phyloP scores from a whole-genome alignment of 73 alveolate genomes.

The Paramecium primaurelia region DNA sequence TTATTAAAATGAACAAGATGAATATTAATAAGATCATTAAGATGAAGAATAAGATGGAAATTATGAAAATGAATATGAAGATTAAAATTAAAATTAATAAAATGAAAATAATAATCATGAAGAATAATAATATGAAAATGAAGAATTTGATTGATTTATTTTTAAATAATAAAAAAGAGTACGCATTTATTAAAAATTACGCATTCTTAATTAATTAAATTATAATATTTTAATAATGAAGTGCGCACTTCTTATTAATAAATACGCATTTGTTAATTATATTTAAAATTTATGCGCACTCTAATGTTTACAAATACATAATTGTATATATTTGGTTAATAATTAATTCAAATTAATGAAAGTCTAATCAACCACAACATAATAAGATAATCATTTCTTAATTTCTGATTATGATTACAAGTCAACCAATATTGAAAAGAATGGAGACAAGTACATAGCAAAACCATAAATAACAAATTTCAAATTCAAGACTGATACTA shows the following conservation, averaged over 20 bases:
- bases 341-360: constrained; percentile 14
- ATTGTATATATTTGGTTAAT: neutral
- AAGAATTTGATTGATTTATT: constrained; percentile 2
- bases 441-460: constrained; percentile 50
- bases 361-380: constrained; percentile 52
- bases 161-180: neutral
- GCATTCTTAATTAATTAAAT: neutral
- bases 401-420: constrained; percentile 57
- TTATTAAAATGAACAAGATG: neutral
- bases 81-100: neutral
- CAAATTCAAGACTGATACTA: constrained; percentile 75
- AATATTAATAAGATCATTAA: constrained; percentile 2
- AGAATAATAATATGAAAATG: constrained; percentile 32
- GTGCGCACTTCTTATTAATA: neutral
- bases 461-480: constrained; percentile 41
- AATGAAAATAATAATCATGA: neutral
- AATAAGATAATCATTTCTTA: constrained; percentile 48
- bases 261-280: neutral
- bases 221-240: neutral
- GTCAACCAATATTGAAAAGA: constrained; percentile 49
- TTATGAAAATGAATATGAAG: neutral
- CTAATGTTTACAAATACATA: neutral
- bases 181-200: neutral
- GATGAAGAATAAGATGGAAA: neutral
- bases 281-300: neutral